Conservation (phyloP, 345 rosid species). For the Luvunga scandens region DNA sequence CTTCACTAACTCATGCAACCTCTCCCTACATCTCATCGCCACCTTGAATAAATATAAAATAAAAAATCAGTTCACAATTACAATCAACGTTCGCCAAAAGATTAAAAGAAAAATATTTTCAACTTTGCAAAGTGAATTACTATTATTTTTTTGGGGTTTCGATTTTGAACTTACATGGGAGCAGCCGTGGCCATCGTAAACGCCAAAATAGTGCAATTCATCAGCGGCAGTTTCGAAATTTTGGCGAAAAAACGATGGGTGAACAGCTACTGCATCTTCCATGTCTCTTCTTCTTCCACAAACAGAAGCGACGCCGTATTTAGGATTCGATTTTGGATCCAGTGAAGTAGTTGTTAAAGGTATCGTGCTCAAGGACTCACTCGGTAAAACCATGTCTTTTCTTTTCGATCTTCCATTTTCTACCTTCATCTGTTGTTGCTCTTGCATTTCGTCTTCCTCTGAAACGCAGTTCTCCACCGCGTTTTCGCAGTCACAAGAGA, state of each 20-base stretch:
- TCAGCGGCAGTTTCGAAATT: slow-evolving; percentile 13
- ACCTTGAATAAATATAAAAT: slow-evolving; percentile 34
- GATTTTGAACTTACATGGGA: slow-evolving; percentile 49
- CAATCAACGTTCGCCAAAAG: too few species aligned
- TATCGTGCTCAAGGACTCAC: slow-evolving; percentile 7
- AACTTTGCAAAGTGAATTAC: background rate
- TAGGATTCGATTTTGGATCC: slow-evolving; percentile 31
- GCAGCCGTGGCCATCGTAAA: slow-evolving; percentile 80
- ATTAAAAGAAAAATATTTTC: too few species aligned
- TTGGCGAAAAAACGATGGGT: slow-evolving; percentile 43
- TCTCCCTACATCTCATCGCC: slow-evolving; percentile 54
- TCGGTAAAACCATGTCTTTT: background rate
- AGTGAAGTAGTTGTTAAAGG: background rate
- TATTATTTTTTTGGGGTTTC: too few species aligned
- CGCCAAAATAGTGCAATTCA: slow-evolving; percentile 65
- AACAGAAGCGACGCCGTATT: slow-evolving; percentile 67
- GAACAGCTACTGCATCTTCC: slow-evolving; percentile 76
- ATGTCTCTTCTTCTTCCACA: slow-evolving; percentile 86
- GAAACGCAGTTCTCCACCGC: slow-evolving; percentile 10
- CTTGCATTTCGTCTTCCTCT: background rate
- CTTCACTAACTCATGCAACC: slow-evolving; percentile 59
- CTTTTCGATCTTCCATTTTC: slow-evolving; percentile 8
- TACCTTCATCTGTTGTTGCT: background rate
- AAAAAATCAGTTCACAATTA: background rate
- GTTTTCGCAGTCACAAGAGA: slow-evolving; percentile 24